Conservation (phyloP, 2,329 filamentous ascomycete species). For the Arthroderma sp. region DNA sequence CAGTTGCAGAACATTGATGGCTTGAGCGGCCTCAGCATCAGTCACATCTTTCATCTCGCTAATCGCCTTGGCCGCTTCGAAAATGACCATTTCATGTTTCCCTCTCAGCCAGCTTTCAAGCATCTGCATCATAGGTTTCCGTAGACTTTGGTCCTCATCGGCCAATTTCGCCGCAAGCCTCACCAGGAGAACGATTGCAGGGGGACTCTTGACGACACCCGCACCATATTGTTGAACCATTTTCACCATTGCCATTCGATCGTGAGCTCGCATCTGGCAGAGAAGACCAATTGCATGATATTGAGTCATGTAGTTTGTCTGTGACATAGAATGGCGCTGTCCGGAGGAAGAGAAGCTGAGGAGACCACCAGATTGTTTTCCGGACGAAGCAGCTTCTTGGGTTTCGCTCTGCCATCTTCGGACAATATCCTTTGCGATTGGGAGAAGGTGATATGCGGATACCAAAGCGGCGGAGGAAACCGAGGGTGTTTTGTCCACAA, state of each 20-base stretch:
- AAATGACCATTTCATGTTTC: constrained; percentile 99
- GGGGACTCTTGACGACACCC: constrained; percentile 88
- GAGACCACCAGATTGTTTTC: constrained; percentile 81
- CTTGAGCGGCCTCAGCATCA: constrained; percentile 80
- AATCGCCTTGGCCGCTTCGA: constrained; percentile 96
- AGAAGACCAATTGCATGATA: constrained; percentile 96
- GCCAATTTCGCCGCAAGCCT: constrained; percentile 85
- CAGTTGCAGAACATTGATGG: constrained; percentile 87
- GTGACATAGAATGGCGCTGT: constrained; percentile 55
- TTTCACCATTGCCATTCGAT: constrained; percentile 96
- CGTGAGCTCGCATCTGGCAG: constrained; percentile 95
- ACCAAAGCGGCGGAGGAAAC: constrained; percentile 93
- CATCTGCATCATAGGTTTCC: constrained; percentile 94
- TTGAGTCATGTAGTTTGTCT: constrained; percentile 94
- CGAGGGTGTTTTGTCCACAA: constrained; percentile 97
- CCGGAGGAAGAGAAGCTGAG: constrained; percentile 78
- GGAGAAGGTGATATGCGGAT: constrained; percentile 93
- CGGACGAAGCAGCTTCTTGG: constrained; percentile 83
- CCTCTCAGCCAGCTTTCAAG: constrained; percentile 93
- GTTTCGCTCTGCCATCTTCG: constrained; percentile 97
- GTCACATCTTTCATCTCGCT: constrained; percentile 89
- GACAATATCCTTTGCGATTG: constrained; percentile 89
- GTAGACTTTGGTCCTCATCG: constrained; percentile 76
- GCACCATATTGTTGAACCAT: constrained; percentile 99
- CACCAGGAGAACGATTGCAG: constrained; percentile 84